phyloP scores from a whole-genome alignment of 345 rosid genomes.

The Gossypium thurberi region DNA sequence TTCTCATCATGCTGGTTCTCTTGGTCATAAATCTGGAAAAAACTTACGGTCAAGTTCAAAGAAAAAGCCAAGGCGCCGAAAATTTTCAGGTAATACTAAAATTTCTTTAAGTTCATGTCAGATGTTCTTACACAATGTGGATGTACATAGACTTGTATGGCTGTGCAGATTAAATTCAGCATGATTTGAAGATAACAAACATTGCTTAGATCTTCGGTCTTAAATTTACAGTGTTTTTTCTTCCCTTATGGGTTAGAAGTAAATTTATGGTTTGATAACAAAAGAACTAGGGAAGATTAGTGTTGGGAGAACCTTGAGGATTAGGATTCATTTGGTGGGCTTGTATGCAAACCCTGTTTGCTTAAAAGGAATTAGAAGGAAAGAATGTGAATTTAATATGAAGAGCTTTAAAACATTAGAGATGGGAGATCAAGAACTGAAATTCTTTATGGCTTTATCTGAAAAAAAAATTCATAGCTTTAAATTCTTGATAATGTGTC shows the following conservation, averaged over 20 bases:
- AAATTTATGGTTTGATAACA: not conserved
- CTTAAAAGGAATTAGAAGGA: constrained; percentile 1
- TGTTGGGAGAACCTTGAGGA: not conserved
- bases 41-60: constrained; percentile 39
- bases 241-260: too few relatives aligned
- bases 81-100: constrained; percentile 39
- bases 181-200: not conserved
- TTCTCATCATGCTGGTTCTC: constrained; percentile 17
- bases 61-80: constrained; percentile 57
- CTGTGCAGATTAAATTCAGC: not conserved
- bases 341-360: not conserved
- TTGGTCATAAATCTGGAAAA: constrained; percentile 37
- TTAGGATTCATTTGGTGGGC: not conserved
- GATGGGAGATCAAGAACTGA: not conserved
- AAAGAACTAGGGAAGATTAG: not conserved
- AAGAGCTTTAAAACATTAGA: not conserved
- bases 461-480: not conserved
- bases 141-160: not conserved
- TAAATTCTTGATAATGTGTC: not conserved
- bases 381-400: not conserved
- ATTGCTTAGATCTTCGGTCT: not conserved
- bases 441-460: not conserved
- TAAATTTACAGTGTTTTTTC: not conserved
- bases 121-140: not conserved
- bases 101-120: not conserved